Base-by-base conservation (phyloP, 139 green algal genomes). In the Chlamydomonas sp. region DNA sequence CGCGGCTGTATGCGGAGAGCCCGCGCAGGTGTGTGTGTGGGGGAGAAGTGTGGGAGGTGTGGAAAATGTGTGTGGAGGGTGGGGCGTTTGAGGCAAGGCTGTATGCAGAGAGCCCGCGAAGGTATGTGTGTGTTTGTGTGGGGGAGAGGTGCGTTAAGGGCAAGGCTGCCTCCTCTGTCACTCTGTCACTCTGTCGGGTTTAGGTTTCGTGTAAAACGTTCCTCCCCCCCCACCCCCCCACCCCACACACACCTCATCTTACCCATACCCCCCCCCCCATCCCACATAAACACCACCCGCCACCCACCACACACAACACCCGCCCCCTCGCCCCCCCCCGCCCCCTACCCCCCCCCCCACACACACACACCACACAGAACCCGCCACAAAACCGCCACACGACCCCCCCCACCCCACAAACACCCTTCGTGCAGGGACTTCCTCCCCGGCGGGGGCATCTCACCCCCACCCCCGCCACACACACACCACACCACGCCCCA, bases 1-100 rank as follows among this genome's bases (percentile, higher is more conserved):
- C 84, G 5, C 78, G 91, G 30, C 71, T 97, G 29, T 97, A 96
- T 49, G 91, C 91, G 24, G 91, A 97, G 72, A 85, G 79, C 68
- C 86, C 91, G 0, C 64, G 80, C 3, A 83, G 79, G 20, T 78
- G 78, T 58, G 97, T 97, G 71, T 63, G 90, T 64, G 77, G 73
- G 70, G 69, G n/a, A n/a, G n/a, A n/a, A n/a, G n/a, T n/a, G 84
- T 92, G 35, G 0, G 43, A 67, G 31, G 10, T 64, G n/a, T 36
- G 6, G 30, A 69, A 57, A 26, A 26, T 69, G 35, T 57, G 2
- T 0, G 34, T 28, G 8, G 43, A 54, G 43, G 16, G 43, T 54
- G 37, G 64, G 24, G 36, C 28, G 22, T 36, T 39, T 65, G 58
- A 6, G 16, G 29, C 16, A 35, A 34, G 24, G 54, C 29, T n/a